Conservation (phyloP, 2,329 filamentous ascomycete genomes). For the Chrysosporium keratinophilum region DNA sequence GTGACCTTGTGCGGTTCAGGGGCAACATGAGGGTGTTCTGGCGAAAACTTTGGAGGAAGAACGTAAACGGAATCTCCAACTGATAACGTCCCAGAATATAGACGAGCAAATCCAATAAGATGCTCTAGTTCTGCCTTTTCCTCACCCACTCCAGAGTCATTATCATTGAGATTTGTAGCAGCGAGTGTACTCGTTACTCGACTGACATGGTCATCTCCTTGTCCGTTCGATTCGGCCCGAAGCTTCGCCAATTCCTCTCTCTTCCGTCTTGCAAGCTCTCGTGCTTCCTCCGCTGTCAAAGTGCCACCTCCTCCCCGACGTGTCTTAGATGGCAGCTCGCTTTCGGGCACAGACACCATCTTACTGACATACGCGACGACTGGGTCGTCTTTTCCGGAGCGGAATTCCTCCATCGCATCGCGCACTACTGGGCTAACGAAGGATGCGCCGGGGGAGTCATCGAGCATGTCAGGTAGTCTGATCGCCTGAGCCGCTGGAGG, state of each 20-base stretch:
- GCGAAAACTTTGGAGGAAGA: constrained; percentile 83
- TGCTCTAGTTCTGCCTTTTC: constrained; percentile 67
- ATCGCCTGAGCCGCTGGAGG: constrained; percentile 69
- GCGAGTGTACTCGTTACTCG: constrained; percentile 52
- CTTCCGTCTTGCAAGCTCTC: constrained; percentile 78
- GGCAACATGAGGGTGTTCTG: constrained; percentile 58
- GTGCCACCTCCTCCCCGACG: constrained; percentile 57
- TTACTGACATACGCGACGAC: constrained; percentile 95
- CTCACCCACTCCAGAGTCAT: constrained; percentile 40
- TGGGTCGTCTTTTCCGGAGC: constrained; percentile 57
- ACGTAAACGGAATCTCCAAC: constrained; percentile 90
- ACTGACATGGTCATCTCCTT: constrained; percentile 41
- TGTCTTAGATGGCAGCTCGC: constrained; percentile 72
- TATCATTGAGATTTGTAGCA: constrained; percentile 47
- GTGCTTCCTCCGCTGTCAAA: constrained; percentile 78
- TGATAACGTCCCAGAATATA: constrained; percentile 81
- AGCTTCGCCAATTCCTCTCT: constrained; percentile 76
- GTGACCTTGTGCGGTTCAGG: constrained; percentile 73
- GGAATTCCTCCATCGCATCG: constrained; percentile 74
- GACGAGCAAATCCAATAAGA: constrained; percentile 83
- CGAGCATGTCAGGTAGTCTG: constrained; percentile 67
- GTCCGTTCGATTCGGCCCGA: constrained; percentile 48
- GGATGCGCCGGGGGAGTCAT: constrained; percentile 65
- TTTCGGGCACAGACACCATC: constrained; percentile 91
- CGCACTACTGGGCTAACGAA: constrained; percentile 59